phyloP scores from a whole-genome alignment of 2,329 filamentous ascomycete species.

The Fusarium penzigii region DNA sequence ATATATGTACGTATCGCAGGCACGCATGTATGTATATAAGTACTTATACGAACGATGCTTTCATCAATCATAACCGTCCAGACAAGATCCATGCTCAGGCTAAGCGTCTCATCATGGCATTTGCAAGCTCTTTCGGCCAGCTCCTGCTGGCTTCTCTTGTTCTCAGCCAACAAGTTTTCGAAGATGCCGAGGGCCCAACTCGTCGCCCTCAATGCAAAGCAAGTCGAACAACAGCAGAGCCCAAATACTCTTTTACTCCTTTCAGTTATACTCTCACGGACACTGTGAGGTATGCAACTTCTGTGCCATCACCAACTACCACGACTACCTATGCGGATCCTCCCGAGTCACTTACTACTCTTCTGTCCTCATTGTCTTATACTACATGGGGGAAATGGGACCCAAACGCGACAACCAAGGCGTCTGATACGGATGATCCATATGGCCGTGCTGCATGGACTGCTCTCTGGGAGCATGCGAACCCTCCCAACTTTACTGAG shows the following conservation, averaged over 20 bases:
- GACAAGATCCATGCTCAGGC: background rate
- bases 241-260: conserved; percentile 29
- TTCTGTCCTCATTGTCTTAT: conserved; percentile 31
- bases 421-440: conserved; percentile 30
- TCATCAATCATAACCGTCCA: conserved; percentile 1
- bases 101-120: conserved; percentile 10
- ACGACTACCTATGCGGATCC: conserved; percentile 33
- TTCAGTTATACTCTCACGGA: conserved; percentile 36
- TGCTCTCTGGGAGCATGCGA: conserved; percentile 35
- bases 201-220: conserved; percentile 29
- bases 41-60: background rate
- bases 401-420: conserved; percentile 29
- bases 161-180: conserved; percentile 29
- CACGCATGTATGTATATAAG: background rate
- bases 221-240: conserved; percentile 17
- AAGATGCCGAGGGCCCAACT: conserved; percentile 29
- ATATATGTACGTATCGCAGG: too few species aligned
- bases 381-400: conserved; percentile 39
- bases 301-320: conserved; percentile 31
- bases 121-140: conserved; percentile 12
- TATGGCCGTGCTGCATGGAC: conserved; percentile 36
- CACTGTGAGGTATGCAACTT: conserved; percentile 35
- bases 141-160: conserved; percentile 22
- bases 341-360: conserved; percentile 25
- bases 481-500: conserved; percentile 37